Conservation (phyloP, 2,329 filamentous ascomycete species). For the Dactylellina sp. region DNA sequence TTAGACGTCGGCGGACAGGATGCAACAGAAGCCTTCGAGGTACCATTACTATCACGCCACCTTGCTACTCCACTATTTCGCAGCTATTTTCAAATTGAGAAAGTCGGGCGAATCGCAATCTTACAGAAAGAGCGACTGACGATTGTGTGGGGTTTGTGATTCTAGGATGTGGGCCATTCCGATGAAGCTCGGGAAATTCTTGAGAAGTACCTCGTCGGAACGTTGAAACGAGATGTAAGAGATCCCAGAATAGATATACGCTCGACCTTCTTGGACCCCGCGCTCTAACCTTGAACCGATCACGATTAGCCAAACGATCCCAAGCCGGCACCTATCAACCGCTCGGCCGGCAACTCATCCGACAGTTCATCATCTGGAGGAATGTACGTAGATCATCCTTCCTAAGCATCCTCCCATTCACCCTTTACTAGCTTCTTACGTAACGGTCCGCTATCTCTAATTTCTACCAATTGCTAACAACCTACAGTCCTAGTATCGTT, state of each 20-base stretch:
- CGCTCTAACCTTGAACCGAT: background rate
- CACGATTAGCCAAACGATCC: conserved; percentile 35
- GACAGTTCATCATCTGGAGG: conserved; percentile 39
- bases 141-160: background rate
- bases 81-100: background rate
- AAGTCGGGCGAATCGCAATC: background rate
- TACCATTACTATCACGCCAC: conserved; percentile 52
- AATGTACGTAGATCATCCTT: conserved; percentile 30
- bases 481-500: conserved; percentile 38
- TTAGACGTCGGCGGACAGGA: conserved; percentile 97
- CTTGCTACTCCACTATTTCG: background rate
- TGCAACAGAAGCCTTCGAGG: conserved; percentile 93
- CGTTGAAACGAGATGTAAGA: conserved; percentile 82
- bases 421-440: background rate
- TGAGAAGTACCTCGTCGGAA: conserved; percentile 78
- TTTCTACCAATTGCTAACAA: too few relatives aligned
- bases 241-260: background rate
- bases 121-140: conserved; percentile 7
- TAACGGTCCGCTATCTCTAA: too few relatives aligned
- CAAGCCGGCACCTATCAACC: conserved; percentile 16
- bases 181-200: conserved; percentile 98
- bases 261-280: background rate
- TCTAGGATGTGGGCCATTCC: conserved; percentile 91
- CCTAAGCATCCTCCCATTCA: background rate
- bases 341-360: conserved; percentile 4